Conservation (phyloP, 108 stramenopile genomes). For the Nitzschia palea region DNA sequence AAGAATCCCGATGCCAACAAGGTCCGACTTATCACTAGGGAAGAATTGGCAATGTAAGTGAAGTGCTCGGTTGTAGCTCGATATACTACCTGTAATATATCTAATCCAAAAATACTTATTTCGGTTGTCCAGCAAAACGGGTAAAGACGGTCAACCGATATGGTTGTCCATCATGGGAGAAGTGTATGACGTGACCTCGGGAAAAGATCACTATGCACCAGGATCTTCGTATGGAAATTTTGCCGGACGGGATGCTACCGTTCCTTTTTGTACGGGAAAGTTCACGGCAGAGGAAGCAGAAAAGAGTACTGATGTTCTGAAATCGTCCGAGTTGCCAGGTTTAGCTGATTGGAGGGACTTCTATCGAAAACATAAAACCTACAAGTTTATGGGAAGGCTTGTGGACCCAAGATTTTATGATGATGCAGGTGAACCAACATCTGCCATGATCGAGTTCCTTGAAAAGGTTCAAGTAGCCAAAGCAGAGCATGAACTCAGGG, state of each 20-base stretch:
- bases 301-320: constrained; percentile 44
- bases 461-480: constrained; percentile 11
- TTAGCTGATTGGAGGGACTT: constrained; percentile 48
- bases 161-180: constrained; percentile 79
- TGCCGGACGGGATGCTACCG: constrained; percentile 40
- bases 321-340: constrained; percentile 29
- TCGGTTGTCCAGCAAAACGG: constrained; percentile 8
- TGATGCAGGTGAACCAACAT: constrained; percentile 39
- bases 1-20: background rate
- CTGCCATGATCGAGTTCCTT: constrained; percentile 12
- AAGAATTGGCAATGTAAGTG: constrained; percentile 18
- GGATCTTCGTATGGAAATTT: constrained; percentile 53
- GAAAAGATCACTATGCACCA: constrained; percentile 56
- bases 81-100: background rate
- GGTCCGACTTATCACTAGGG: background rate
- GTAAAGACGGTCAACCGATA: constrained; percentile 28
- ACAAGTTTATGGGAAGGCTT: constrained; percentile 55
- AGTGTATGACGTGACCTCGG: constrained; percentile 77
- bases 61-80: background rate
- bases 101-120: background rate
- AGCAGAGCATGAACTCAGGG: constrained; percentile 1
- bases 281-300: constrained; percentile 66
- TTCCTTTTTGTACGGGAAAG: constrained; percentile 52
- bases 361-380: constrained; percentile 58
- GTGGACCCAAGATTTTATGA: constrained; percentile 55